phyloP scores from a whole-genome alignment of 306 rosid species.

The Cicer pinnatifidum region DNA sequence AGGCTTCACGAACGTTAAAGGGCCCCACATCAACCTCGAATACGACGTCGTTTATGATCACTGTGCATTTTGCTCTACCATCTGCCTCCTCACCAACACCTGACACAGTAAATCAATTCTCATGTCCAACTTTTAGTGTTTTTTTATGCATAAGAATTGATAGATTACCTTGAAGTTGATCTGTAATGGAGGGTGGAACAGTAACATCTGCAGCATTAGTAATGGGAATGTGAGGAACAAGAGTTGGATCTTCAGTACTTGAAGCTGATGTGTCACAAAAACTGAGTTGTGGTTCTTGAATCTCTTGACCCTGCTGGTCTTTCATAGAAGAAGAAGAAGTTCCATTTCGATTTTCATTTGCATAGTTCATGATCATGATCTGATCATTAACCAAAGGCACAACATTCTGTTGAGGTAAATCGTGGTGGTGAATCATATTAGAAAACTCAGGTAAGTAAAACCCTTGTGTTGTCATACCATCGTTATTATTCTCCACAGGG shows the following conservation, averaged over 20 bases:
- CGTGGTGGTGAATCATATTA: conserved; percentile 41
- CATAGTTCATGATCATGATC: conserved; percentile 49
- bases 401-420: conserved; percentile 40
- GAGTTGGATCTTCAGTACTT: neutral
- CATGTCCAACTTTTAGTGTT: too few relatives aligned
- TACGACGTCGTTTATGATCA: conserved; percentile 70
- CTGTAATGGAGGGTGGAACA: conserved; percentile 49
- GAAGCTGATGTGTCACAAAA: conserved; percentile 43
- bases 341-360: neutral
- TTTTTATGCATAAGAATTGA: neutral
- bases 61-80: conserved; percentile 52
- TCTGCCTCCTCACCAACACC: conserved; percentile 53
- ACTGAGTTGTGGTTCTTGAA: conserved; percentile 47
- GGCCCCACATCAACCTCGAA: conserved; percentile 67
- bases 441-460: conserved; percentile 63
- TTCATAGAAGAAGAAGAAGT: conserved; percentile 41
- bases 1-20: conserved; percentile 76
- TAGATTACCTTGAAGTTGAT: conserved; percentile 61
- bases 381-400: conserved; percentile 61
- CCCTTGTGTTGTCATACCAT: conserved; percentile 44
- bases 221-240: conserved; percentile 29
- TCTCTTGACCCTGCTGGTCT: conserved; percentile 14
- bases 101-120: conserved; percentile 18
- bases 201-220: neutral
- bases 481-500: conserved; percentile 26